Percentiles rank a stretch among this genome's conserved stretches.
These are phyloP conservation scores for Diaporthe destruens DNA, from an alignment of 2,329 filamentous ascomycete genomes.

Conservation along the genomic window DNA sequence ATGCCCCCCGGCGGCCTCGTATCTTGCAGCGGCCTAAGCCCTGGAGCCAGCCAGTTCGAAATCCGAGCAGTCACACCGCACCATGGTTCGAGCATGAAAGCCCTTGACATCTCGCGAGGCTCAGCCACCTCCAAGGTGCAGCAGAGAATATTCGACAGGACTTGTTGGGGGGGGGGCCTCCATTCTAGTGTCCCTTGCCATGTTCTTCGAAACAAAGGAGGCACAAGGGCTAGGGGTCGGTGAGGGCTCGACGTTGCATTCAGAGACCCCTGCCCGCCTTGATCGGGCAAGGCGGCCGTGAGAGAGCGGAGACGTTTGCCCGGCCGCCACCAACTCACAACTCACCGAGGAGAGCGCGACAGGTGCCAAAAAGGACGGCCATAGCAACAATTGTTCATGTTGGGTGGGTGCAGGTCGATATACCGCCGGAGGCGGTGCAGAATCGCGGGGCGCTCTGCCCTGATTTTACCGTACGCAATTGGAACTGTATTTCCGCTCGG, in stretches of 20 bases:
- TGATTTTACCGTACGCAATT: not conserved
- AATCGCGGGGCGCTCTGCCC: not conserved
- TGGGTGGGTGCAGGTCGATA: not conserved
- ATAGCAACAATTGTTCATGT: not conserved
- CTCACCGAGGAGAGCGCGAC: not conserved
- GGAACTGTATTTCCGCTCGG: conserved; percentile 30
- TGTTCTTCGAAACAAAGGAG: conserved; percentile 18
- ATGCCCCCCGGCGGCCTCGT: conserved; percentile 17
- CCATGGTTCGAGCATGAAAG: conserved; percentile 15
- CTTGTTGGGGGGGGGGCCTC: conserved; percentile 5
- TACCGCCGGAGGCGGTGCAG: conserved; percentile 2
- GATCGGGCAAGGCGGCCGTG: conserved; percentile 8
- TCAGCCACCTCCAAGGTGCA: conserved; percentile 38
- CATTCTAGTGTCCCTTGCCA: conserved; percentile 2
- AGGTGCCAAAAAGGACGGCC: not conserved
- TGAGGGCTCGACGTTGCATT: conserved; percentile 18
- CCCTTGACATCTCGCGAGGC: conserved; percentile 18
- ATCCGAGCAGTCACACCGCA: conserved; percentile 25
- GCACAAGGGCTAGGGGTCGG: conserved; percentile 20
- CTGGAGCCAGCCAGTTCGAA: conserved; percentile 18
- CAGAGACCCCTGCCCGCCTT: not conserved
- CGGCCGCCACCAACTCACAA: not conserved
- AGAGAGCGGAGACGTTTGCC: not conserved
- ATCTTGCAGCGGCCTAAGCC: conserved; percentile 13
- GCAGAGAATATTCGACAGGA: conserved; percentile 23